phyloP scores from a whole-genome alignment of 73 alveolate genomes.

The Paramecium sonneborni region DNA sequence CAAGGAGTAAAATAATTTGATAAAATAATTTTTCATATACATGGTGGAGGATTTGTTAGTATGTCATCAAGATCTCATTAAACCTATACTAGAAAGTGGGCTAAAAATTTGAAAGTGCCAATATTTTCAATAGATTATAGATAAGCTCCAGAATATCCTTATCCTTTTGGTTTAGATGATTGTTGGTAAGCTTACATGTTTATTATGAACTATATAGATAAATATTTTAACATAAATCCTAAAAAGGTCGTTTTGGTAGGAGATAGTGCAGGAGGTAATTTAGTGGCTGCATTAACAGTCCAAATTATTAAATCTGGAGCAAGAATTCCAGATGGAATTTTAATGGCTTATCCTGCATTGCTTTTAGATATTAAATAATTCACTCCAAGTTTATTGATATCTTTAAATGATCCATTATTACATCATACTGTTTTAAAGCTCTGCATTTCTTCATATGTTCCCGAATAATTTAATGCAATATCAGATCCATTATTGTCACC shows the following conservation, averaged over 20 bases:
- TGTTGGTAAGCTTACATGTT: slow-evolving; percentile 92
- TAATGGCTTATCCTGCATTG: slow-evolving; percentile 86
- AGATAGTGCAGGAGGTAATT: slow-evolving; percentile 99
- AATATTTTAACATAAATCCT: slow-evolving; percentile 75
- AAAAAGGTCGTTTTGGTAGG: slow-evolving; percentile 90
- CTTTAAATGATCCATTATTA: slow-evolving; percentile 80
- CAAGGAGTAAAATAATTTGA: slow-evolving; percentile 49
- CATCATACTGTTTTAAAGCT: slow-evolving; percentile 79
- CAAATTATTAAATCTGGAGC: slow-evolving; percentile 74
- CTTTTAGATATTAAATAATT: slow-evolving; percentile 60
- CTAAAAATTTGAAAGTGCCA: slow-evolving; percentile 84
- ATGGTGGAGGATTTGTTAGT: slow-evolving; percentile 98
- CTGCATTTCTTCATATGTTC: slow-evolving; percentile 79
- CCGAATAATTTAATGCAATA: slow-evolving; percentile 61
- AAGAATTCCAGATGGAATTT: slow-evolving; percentile 83
- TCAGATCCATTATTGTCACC: slow-evolving; percentile 76
- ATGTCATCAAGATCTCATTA: slow-evolving; percentile 93
- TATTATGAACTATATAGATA: slow-evolving; percentile 80
- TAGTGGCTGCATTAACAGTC: slow-evolving; percentile 77
- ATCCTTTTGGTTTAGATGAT: slow-evolving; percentile 95
- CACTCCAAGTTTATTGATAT: slow-evolving; percentile 77
- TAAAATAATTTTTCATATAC: slow-evolving; percentile 86
- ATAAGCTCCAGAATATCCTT: slow-evolving; percentile 91
- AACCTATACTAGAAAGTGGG: slow-evolving; percentile 91
- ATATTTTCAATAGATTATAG: slow-evolving; percentile 93